A percentile compares a stretch with the other conserved stretches of the same genome.
Conservation (phyloP, 805 yeast species). For the Candida coquimbonensis region DNA sequence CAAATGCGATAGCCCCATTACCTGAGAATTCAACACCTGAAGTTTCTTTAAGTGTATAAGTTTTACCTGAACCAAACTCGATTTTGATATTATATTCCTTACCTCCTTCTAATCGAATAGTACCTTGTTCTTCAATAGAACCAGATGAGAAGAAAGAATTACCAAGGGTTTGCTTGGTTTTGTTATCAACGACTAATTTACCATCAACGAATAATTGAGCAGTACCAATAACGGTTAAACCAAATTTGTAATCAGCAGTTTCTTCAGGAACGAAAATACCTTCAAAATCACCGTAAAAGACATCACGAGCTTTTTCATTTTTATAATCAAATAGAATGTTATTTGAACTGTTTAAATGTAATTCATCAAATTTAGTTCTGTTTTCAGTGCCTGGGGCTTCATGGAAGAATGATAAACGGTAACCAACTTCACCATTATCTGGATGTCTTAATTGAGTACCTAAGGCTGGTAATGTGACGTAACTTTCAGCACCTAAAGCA, state of each 20-base stretch:
- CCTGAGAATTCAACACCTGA: constrained; percentile 23
- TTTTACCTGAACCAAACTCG: constrained; percentile 45
- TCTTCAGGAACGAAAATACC: constrained; percentile 41
- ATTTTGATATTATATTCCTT: constrained; percentile 37
- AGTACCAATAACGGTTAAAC: constrained; percentile 46
- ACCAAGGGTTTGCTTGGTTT: constrained; percentile 43
- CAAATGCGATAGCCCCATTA: constrained; percentile 31
- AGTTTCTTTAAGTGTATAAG: constrained; percentile 20
- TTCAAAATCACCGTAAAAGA: constrained; percentile 40
- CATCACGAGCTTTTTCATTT: constrained; percentile 15
- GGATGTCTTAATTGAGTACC: constrained; percentile 22
- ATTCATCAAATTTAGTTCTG: constrained; percentile 25
- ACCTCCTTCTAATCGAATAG: constrained; percentile 35
- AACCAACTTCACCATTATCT: constrained; percentile 21
- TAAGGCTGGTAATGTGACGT: constrained; percentile 29
- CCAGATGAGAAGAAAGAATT: constrained; percentile 47
- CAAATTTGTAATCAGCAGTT: constrained; percentile 44
- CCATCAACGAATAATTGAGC: constrained; percentile 49
- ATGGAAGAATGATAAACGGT: constrained; percentile 20
- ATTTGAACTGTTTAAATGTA: constrained; percentile 16
- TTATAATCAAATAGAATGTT: constrained; percentile 26
- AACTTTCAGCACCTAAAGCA: constrained; percentile 31
- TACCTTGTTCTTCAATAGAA: constrained; percentile 41
- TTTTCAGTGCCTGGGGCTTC: constrained; percentile 16
- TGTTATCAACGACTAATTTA: constrained; percentile 48